A percentile compares a stretch with the other conserved stretches of the same genome.
These are phyloP conservation scores for Lithocarpus polystachyus DNA, from an alignment of 306 rosid genomes.

Conservation along the genomic window DNA sequence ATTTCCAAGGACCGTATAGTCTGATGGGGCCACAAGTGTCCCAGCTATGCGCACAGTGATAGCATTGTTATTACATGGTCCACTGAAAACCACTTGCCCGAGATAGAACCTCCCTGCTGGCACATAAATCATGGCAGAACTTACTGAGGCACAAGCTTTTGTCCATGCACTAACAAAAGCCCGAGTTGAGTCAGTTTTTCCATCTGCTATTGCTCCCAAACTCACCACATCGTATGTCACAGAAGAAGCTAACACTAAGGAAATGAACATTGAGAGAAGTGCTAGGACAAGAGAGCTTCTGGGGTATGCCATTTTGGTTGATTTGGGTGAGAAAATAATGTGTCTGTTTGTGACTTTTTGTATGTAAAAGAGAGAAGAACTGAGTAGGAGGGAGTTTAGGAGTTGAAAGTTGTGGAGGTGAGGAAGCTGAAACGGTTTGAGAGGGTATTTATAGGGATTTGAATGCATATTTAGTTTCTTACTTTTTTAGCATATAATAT, in stretches of 20 bases:
- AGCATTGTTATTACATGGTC: slow-evolving; percentile 38
- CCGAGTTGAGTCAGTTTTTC: slow-evolving; percentile 31
- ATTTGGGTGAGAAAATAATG: background rate
- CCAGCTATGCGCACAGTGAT: slow-evolving; percentile 38
- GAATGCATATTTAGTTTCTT: too few relatives aligned
- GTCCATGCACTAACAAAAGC: slow-evolving; percentile 42
- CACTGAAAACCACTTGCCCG: slow-evolving; percentile 28
- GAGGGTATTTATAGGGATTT: slow-evolving; percentile 20
- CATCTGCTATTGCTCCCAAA: slow-evolving; percentile 36
- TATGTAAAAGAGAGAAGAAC: background rate
- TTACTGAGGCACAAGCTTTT: slow-evolving; percentile 36
- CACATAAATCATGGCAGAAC: slow-evolving; percentile 33
- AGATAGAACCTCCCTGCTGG: slow-evolving; percentile 44
- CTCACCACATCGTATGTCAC: slow-evolving; percentile 24
- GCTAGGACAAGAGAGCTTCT: background rate
- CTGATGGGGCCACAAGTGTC: slow-evolving; percentile 40
- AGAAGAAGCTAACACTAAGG: background rate
- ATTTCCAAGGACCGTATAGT: slow-evolving; percentile 38
- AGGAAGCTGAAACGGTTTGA: slow-evolving; percentile 15
- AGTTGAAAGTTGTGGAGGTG: background rate
- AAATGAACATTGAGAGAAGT: slow-evolving; percentile 2
- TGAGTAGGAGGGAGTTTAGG: background rate
- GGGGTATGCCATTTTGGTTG: slow-evolving; percentile 12
- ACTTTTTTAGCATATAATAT: too few relatives aligned
- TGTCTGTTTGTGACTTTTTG: background rate